Evolutionary conservation across 495 filamentous ascomycete species (phyloP), one percentile per base, ranked within the genome.

Genomic region (Penicillium cataractarum): DNA sequence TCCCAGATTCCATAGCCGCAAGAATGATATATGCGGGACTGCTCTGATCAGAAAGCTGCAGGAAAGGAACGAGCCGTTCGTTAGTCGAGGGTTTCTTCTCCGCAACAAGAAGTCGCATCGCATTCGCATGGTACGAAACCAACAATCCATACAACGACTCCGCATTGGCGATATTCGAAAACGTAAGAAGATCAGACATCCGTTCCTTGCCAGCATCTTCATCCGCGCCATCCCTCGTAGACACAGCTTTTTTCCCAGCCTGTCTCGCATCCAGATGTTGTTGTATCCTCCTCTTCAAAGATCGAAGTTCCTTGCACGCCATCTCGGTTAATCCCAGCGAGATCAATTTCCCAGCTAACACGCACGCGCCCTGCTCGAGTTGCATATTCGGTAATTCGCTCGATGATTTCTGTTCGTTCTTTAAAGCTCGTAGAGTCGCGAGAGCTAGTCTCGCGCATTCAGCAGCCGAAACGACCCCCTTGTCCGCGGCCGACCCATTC

Each of bases 381-480:
- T 97, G 93, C 54, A 94, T 77, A 37, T 82, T 84, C 9, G 88
- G 86, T 17, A 85, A 72, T 65, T 76, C 61, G 75, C 72, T 67
- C 48, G 86, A 78, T 39, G 88, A 55, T 35, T 78, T 76, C 31
- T 78, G 76, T 62, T 82, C 65, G 76, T 66, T 71, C 58, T 91
- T 84, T 22, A 90, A 57, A 24, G 81, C 78, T 53, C 91, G 78
- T 46, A 98, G 76, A 52, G 85, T 88, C 4, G 86, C 80, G 70
- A 97, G 89, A 12, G 90, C 88, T 26, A 90, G 71, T 22, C 90
- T 81, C 12, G 89, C 89, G 65, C 95, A 97, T 76, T 93, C 88
- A 31, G 90, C 92, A 19, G 80, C 66, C 58, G 79, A 66, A 57
- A 57, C 32, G 42, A 77, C 64, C 49, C 77, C 76, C 64, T 69